Percentiles rank a stretch among this genome's conserved stretches.
Evolutionary conservation across 805 yeast genomes (phyloP).

Genomic region (Starmerella vaccinii): DNA sequence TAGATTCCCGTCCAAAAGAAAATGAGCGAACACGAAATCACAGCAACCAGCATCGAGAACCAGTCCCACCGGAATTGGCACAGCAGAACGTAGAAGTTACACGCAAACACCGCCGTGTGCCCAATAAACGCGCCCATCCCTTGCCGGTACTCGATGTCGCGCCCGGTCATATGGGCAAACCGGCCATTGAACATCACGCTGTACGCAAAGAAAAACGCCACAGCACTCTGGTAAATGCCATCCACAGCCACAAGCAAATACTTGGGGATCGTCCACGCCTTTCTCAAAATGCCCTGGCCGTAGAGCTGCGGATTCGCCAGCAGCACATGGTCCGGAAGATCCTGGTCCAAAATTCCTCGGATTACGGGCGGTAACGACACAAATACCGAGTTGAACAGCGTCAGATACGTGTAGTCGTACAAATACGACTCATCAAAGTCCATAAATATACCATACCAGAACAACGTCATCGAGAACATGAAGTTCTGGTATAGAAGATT

Average conservation of each 20-base stretch:
- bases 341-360: slow-evolving; percentile 66
- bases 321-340: slow-evolving; percentile 55
- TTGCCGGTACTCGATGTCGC: slow-evolving; percentile 52
- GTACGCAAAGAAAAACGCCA: slow-evolving; percentile 61
- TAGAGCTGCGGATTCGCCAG: slow-evolving; percentile 62
- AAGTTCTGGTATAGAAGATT: slow-evolving; percentile 70
- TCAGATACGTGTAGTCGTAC: slow-evolving; percentile 66
- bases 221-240: slow-evolving; percentile 61
- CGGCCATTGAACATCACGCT: slow-evolving; percentile 41
- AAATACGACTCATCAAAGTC: slow-evolving; percentile 67
- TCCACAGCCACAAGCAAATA: slow-evolving; percentile 57
- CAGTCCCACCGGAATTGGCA: slow-evolving; percentile 75
- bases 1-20: slow-evolving; percentile 77
- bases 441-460: slow-evolving; percentile 65
- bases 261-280: slow-evolving; percentile 50
- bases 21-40: slow-evolving; percentile 47
- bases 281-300: slow-evolving; percentile 53
- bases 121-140: slow-evolving; percentile 60
- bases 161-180: slow-evolving; percentile 39
- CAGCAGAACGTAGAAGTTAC: slow-evolving; percentile 55
- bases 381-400: slow-evolving; percentile 70
- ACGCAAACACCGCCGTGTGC: slow-evolving; percentile 50
- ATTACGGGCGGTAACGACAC: slow-evolving; percentile 70
- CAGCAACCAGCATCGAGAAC: slow-evolving; percentile 44
- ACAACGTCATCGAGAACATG: slow-evolving; percentile 59